These are phyloP conservation scores for Phylloporus sp. DNA, from an alignment of 768 basidiomycete species.

Conservation along the genomic window DNA sequence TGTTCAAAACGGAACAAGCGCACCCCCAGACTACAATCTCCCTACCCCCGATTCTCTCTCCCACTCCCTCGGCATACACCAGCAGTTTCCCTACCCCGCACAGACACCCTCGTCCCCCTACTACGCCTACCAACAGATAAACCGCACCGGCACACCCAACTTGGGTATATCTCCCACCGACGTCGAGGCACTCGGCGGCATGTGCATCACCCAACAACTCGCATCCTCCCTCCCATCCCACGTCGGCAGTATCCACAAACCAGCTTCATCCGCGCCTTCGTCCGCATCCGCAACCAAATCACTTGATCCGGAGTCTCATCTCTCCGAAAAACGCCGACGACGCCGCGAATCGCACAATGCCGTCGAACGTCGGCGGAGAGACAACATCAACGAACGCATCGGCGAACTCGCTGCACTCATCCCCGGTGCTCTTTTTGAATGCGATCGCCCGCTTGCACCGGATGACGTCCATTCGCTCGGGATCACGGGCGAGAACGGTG, in stretches of 20 bases:
- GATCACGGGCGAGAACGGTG: constrained; percentile 20
- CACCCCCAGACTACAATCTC: constrained; percentile 39
- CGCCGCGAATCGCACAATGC: constrained; percentile 89
- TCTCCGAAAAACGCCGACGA: constrained; percentile 76
- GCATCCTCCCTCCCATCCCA: constrained; percentile 16
- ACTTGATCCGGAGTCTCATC: constrained; percentile 36
- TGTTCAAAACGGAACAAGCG: constrained; percentile 23
- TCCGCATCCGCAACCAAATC: constrained; percentile 6
- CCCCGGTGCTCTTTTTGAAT: constrained; percentile 79
- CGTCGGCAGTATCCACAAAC: constrained; percentile 14
- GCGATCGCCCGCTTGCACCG: constrained; percentile 32
- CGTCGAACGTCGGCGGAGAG: constrained; percentile 80
- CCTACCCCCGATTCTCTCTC: constrained; percentile 40
- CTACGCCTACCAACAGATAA: constrained; percentile 18
- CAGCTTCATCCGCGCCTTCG: neutral
- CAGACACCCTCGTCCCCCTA: constrained; percentile 30
- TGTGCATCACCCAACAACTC: constrained; percentile 22
- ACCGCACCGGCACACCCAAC: constrained; percentile 14
- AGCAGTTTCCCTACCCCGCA: constrained; percentile 25
- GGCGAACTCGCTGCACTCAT: constrained; percentile 84
- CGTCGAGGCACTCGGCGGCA: constrained; percentile 20
- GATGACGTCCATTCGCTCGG: constrained; percentile 23
- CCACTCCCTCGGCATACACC: constrained; percentile 29
- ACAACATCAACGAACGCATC: constrained; percentile 97
- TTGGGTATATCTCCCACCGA: constrained; percentile 28